Conservation (phyloP, 73 alveolate species). For the Paramecium sonneborni region DNA sequence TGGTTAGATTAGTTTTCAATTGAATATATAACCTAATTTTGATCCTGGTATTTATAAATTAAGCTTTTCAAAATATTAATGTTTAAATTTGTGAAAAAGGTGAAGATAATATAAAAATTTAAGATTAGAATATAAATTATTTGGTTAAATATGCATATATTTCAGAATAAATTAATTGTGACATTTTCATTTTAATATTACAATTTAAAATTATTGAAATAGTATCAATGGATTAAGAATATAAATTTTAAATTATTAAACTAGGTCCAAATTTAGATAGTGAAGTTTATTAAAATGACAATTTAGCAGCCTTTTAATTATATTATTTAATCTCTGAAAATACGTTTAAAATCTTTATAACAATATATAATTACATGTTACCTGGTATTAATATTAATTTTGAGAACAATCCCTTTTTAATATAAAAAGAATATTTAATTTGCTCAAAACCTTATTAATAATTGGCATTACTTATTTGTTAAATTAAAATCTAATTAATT, state of each 20-base stretch:
- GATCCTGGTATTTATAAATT: too few species aligned
- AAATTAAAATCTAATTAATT: neutral
- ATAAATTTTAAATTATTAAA: too few species aligned
- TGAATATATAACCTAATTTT: neutral
- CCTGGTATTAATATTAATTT: neutral
- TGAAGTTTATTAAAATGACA: too few species aligned
- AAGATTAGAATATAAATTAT: too few species aligned
- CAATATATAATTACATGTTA: too few species aligned
- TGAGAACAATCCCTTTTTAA: neutral
- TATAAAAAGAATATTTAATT: neutral
- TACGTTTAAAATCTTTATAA: too few species aligned
- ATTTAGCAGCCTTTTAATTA: neutral
- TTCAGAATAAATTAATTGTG: neutral
- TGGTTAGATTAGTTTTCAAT: neutral
- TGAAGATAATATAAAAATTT: neutral
- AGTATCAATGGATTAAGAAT: neutral
- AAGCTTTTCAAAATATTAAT: neutral
- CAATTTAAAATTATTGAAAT: too few species aligned
- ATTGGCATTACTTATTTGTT: neutral
- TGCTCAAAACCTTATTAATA: neutral
- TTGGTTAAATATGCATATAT: neutral
- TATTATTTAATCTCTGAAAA: neutral
- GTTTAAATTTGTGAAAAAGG: neutral
- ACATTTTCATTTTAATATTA: too few species aligned
- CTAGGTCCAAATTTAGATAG: neutral